These are phyloP conservation scores for Lactarius psammicola DNA, from an alignment of 768 basidiomycete species.

Conservation along the genomic window DNA sequence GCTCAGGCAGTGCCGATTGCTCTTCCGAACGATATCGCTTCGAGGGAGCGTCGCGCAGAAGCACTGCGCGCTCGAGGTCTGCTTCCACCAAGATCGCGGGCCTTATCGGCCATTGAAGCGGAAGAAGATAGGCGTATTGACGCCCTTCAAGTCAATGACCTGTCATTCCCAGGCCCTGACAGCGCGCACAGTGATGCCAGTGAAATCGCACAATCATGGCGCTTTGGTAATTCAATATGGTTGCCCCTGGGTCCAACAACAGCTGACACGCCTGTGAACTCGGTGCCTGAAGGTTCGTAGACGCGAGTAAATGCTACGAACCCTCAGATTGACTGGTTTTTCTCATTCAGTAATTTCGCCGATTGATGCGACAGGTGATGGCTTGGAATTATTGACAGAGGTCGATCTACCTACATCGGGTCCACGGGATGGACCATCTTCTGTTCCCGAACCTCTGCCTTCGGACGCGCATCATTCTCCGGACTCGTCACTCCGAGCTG, in stretches of 20 bases:
- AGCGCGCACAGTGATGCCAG: slow-evolving; percentile 15
- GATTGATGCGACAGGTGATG: not conserved
- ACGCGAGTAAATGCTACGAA: not conserved
- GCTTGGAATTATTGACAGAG: not conserved
- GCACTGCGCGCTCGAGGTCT: slow-evolving; percentile 27
- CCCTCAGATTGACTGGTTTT: not conserved
- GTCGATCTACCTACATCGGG: not conserved
- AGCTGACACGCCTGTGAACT: not conserved
- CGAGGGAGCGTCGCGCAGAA: slow-evolving; percentile 23
- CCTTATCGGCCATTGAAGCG: slow-evolving; percentile 27
- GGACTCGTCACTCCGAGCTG: not conserved
- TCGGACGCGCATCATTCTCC: not conserved
- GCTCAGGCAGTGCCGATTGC: slow-evolving; percentile 10
- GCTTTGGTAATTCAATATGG: slow-evolving; percentile 1
- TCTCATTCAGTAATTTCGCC: not conserved
- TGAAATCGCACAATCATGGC: slow-evolving; percentile 24
- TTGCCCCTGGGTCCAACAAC: not conserved
- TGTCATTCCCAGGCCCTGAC: not conserved
- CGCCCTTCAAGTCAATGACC: not conserved
- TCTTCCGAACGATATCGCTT: slow-evolving; percentile 18
- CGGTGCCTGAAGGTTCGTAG: slow-evolving; percentile 14
- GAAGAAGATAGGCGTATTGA: slow-evolving; percentile 21
- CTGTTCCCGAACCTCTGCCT: not conserved
- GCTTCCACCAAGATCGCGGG: slow-evolving; percentile 7
- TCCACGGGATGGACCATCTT: not conserved